These are phyloP conservation scores for Umbelopsis sp. DNA, from an alignment of 192 early-diverging fungal genomes.

Conservation along the genomic window DNA sequence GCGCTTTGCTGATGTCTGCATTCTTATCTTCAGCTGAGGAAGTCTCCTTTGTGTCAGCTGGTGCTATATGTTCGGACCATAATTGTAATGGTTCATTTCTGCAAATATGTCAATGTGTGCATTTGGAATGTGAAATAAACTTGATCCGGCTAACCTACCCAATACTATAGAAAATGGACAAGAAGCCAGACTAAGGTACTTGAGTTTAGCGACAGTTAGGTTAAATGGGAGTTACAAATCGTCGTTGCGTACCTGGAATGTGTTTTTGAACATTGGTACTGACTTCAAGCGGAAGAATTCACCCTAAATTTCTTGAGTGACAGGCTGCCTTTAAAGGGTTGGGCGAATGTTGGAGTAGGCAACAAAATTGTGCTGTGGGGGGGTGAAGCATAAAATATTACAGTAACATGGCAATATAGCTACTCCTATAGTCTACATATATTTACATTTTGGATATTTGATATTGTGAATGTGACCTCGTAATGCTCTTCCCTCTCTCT, in stretches of 20 bases:
- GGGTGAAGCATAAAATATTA: too few relatives aligned
- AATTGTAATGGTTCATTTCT: constrained; percentile 70
- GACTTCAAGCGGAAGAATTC: neutral
- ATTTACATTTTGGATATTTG: too few relatives aligned
- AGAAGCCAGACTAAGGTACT: constrained; percentile 72
- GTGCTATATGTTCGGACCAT: constrained; percentile 65
- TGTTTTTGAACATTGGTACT: constrained; percentile 72
- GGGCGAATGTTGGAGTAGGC: too few relatives aligned
- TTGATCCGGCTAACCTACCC: constrained; percentile 54
- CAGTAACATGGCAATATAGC: too few relatives aligned
- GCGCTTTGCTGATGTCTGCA: constrained; percentile 38
- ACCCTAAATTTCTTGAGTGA: too few relatives aligned
- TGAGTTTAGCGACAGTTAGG: neutral
- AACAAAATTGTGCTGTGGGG: too few relatives aligned
- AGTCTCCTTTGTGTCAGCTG: constrained; percentile 25
- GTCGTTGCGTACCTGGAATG: constrained; percentile 62
- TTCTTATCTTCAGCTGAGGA: constrained; percentile 30
- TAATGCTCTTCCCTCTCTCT: too few relatives aligned
- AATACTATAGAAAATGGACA: constrained; percentile 88
- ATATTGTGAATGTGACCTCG: too few relatives aligned
- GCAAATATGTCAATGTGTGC: neutral
- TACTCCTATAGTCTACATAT: too few relatives aligned
- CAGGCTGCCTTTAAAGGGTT: too few relatives aligned
- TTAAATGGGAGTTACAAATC: neutral
- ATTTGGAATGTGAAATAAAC: constrained; percentile 6